Conservation (phyloP, 106 monocot species). For the Dendrobium chrysotoxum region DNA sequence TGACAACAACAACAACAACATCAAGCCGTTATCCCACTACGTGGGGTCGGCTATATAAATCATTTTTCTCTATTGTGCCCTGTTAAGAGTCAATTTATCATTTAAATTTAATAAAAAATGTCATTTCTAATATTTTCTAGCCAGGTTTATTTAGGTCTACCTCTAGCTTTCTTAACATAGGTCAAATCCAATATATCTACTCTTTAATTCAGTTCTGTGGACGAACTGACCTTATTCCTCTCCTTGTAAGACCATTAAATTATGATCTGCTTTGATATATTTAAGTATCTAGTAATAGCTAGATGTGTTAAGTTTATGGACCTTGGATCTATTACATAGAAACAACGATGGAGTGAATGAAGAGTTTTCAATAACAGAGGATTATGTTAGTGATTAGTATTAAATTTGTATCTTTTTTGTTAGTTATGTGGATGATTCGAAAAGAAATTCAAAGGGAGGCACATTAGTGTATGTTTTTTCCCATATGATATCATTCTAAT, state of each 20-base stretch:
- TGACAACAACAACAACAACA: too few relatives aligned
- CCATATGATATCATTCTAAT: neutral
- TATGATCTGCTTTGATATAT: neutral
- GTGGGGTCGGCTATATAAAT: too few relatives aligned
- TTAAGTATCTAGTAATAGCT: neutral
- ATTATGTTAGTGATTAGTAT: neutral
- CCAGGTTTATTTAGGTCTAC: too few relatives aligned
- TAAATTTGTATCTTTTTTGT: neutral
- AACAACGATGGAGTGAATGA: neutral
- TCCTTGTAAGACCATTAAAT: neutral
- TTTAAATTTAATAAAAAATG: too few relatives aligned
- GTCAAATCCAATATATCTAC: too few relatives aligned
- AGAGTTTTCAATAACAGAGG: neutral
- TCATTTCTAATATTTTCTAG: too few relatives aligned
- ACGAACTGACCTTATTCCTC: neutral
- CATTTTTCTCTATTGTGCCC: too few relatives aligned
- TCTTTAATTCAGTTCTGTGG: neutral
- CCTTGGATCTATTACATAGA: too few relatives aligned
- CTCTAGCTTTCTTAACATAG: too few relatives aligned
- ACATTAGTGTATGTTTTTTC: neutral
- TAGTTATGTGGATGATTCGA: neutral
- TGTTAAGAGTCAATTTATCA: too few relatives aligned
- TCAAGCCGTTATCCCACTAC: too few relatives aligned
- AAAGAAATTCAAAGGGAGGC: neutral
- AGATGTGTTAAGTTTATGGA: too few relatives aligned